phyloP scores from a whole-genome alignment of 176 grass and related monocot species.

The Carex myosuroides region DNA sequence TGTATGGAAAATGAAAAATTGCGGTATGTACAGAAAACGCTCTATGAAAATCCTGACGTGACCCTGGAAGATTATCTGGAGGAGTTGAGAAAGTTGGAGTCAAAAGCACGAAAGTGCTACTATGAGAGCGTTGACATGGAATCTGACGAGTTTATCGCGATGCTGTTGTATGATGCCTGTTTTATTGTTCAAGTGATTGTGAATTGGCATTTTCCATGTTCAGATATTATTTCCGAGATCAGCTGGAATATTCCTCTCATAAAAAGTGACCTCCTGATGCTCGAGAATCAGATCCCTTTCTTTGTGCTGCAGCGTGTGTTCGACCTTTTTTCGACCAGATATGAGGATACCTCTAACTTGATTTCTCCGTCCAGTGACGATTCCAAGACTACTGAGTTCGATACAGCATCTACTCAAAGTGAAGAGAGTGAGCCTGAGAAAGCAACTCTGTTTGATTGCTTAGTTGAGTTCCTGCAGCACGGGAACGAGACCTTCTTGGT shows the following conservation, averaged over 20 bases:
- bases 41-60: not conserved
- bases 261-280: constrained; percentile 16
- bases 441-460: not conserved
- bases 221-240: not conserved
- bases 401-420: not conserved
- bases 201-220: not conserved
- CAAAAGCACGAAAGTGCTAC: not conserved
- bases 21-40: not conserved
- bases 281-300: constrained; percentile 20
- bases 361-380: not conserved
- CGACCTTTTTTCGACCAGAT: not conserved
- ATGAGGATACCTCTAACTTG: not conserved
- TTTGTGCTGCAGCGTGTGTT: constrained; percentile 4
- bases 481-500: not conserved
- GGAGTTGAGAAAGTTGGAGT: not conserved
- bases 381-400: not conserved
- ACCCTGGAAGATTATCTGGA: not conserved
- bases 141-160: not conserved
- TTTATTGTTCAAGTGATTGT: constrained; percentile 15
- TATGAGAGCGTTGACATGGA: not conserved
- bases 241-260: constrained; percentile 24
- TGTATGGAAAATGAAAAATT: constrained; percentile 11
- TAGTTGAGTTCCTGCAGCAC: not conserved
- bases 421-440: constrained; percentile 1
- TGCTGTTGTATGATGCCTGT: constrained; percentile 10